phyloP scores from a whole-genome alignment of 768 basidiomycete genomes.

The Galerina sulciceps region DNA sequence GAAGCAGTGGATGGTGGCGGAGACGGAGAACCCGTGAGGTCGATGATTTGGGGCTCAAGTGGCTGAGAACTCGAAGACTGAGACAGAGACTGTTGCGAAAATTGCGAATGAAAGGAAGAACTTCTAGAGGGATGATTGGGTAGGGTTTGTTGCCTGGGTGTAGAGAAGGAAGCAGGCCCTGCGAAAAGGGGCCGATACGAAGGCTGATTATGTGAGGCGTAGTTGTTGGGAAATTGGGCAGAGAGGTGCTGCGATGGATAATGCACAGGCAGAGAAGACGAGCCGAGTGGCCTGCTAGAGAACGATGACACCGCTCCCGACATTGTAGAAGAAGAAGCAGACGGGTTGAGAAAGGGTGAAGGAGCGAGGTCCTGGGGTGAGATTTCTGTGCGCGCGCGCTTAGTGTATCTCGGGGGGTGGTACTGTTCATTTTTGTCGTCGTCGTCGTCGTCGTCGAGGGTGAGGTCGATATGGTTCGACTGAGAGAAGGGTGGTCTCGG shows the following conservation, averaged over 20 bases:
- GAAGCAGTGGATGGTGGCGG: slow-evolving; percentile 42
- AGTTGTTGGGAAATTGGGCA: slow-evolving; percentile 13
- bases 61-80: slow-evolving; percentile 23
- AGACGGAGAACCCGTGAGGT: slow-evolving; percentile 72
- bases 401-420: slow-evolving; percentile 38
- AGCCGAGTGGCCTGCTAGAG: slow-evolving; percentile 13
- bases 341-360: slow-evolving; percentile 18
- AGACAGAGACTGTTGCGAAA: slow-evolving; percentile 27
- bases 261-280: slow-evolving; percentile 7
- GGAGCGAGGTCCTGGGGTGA: slow-evolving; percentile 21
- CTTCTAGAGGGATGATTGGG: slow-evolving; percentile 21
- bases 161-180: slow-evolving; percentile 42
- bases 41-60: slow-evolving; percentile 63
- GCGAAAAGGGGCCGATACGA: slow-evolving; percentile 58
- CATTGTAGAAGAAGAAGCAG: slow-evolving; percentile 17
- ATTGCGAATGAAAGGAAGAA: slow-evolving; percentile 25
- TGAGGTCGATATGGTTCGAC: slow-evolving; percentile 71
- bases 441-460: slow-evolving; percentile 67
- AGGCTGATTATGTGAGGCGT: slow-evolving; percentile 22
- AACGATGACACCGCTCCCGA: slow-evolving; percentile 12
- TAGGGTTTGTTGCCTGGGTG: slow-evolving; percentile 30
- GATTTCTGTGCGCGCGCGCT: slow-evolving; percentile 45
- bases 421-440: slow-evolving; percentile 34
- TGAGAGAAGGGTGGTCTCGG: slow-evolving; percentile 40
- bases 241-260: slow-evolving; percentile 13